phyloP scores from a whole-genome alignment of 176 grass and related monocot genomes.

The Musa troglodytarum region DNA sequence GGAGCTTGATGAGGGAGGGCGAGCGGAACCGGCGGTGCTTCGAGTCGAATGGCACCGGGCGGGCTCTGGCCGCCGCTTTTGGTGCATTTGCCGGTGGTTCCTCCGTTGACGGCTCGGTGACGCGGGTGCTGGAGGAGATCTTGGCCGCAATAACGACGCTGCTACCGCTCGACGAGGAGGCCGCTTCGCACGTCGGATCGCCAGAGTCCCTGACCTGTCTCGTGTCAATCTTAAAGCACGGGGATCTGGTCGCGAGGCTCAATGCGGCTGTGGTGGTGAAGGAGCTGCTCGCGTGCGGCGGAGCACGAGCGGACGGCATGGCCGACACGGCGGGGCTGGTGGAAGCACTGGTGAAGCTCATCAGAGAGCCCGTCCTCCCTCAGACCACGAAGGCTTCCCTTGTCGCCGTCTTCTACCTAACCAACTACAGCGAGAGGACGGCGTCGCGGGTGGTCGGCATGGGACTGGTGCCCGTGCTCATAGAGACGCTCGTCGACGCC shows the following conservation, averaged over 20 bases:
- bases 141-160: conserved; percentile 36
- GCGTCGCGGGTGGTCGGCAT: conserved; percentile 17
- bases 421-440: not conserved
- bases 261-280: conserved; percentile 44
- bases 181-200: conserved; percentile 25
- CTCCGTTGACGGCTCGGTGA: not conserved
- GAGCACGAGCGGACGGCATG: conserved; percentile 17
- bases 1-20: conserved; percentile 48
- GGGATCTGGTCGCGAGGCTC: conserved; percentile 21
- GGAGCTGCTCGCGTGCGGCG: conserved; percentile 32
- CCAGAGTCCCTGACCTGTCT: conserved; percentile 27
- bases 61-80: conserved; percentile 31
- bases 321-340: conserved; percentile 20
- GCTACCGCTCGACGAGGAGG: conserved; percentile 48
- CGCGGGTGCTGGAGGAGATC: conserved; percentile 30
- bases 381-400: conserved; percentile 58
- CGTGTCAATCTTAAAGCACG: conserved; percentile 23
- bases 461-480: conserved; percentile 31
- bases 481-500: conserved; percentile 48
- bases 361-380: conserved; percentile 33
- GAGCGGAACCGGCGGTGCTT: conserved; percentile 57
- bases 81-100: conserved; percentile 12
- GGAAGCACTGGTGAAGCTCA: conserved; percentile 32
- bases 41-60: conserved; percentile 13
- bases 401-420: conserved; percentile 55